These are phyloP conservation scores for Paraphoma chrysanthemicola DNA, from an alignment of 2,329 filamentous ascomycete genomes.

Conservation along the genomic window DNA sequence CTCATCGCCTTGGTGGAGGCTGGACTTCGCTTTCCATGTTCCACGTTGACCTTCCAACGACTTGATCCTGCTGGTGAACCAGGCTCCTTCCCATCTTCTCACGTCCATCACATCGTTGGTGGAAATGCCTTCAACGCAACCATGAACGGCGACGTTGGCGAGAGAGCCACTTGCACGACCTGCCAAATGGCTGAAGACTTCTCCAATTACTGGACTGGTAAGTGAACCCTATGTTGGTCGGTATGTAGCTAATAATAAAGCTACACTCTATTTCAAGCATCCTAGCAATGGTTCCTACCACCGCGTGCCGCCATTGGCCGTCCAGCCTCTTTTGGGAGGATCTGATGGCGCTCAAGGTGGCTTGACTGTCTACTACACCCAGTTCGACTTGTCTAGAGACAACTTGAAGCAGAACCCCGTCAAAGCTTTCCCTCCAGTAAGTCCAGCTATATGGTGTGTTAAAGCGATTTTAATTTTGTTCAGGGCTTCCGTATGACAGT, in stretches of 20 bases:
- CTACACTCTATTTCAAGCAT: conserved; percentile 31
- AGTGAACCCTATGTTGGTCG: too few species aligned
- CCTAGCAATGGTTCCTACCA: conserved; percentile 36
- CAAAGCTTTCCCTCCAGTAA: conserved; percentile 30
- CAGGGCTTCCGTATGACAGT: conserved; percentile 40
- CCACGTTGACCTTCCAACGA: conserved; percentile 33
- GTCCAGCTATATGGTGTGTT: not conserved
- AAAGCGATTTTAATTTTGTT: not conserved
- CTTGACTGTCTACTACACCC: conserved; percentile 39
- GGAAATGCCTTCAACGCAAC: conserved; percentile 36
- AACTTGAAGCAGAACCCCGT: conserved; percentile 31
- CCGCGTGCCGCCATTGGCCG: conserved; percentile 26
- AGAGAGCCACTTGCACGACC: conserved; percentile 31
- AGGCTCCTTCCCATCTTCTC: conserved; percentile 24
- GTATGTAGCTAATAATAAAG: too few species aligned
- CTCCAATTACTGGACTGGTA: conserved; percentile 33
- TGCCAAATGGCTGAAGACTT: conserved; percentile 34
- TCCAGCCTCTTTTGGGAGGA: conserved; percentile 32
- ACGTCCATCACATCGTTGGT: conserved; percentile 38
- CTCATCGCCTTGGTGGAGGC: conserved; percentile 26
- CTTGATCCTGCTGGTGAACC: conserved; percentile 34
- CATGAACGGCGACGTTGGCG: conserved; percentile 31
- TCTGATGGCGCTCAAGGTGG: conserved; percentile 30
- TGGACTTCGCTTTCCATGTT: conserved; percentile 36
- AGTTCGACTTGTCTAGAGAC: conserved; percentile 40